Conservation (phyloP, 177 flowering plant genomes). For the Vitis hybrid region DNA sequence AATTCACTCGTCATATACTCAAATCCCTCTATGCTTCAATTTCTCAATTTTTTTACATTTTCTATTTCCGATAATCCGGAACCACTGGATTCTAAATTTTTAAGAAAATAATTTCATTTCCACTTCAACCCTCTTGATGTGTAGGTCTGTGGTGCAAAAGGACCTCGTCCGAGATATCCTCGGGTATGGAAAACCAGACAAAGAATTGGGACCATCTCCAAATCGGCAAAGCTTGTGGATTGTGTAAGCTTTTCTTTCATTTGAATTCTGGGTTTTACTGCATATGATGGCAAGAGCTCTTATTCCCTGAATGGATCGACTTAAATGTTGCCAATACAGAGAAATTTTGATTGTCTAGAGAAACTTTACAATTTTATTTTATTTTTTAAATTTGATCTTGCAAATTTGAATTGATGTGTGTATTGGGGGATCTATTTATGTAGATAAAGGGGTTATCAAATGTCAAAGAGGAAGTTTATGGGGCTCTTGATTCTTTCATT, state of each 20-base stretch:
- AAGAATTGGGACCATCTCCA: slow-evolving; percentile 84
- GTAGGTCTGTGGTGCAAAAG: slow-evolving; percentile 75
- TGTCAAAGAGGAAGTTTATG: slow-evolving; percentile 97
- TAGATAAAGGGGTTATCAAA: slow-evolving; percentile 85
- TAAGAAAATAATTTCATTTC: neutral
- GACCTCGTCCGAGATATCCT: slow-evolving; percentile 89
- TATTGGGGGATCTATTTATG: neutral
- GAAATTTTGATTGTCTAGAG: neutral
- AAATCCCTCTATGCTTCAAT: too few species aligned
- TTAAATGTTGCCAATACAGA: neutral
- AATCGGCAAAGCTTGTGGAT: slow-evolving; percentile 75
- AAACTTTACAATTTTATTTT: neutral
- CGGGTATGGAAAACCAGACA: slow-evolving; percentile 80
- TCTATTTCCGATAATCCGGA: too few species aligned
- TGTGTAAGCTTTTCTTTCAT: slow-evolving; percentile 49
- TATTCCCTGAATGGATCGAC: neutral
- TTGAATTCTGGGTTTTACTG: neutral
- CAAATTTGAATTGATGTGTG: neutral
- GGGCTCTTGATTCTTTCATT: slow-evolving; percentile 91
- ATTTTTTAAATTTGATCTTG: neutral
- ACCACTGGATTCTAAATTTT: too few species aligned
- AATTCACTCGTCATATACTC: too few species aligned
- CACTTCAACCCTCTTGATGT: neutral
- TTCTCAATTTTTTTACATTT: too few species aligned
- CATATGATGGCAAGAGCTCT: neutral